Conservation (phyloP, 2,329 filamentous ascomycete genomes). For the Teratosphaeria zuluensis region DNA sequence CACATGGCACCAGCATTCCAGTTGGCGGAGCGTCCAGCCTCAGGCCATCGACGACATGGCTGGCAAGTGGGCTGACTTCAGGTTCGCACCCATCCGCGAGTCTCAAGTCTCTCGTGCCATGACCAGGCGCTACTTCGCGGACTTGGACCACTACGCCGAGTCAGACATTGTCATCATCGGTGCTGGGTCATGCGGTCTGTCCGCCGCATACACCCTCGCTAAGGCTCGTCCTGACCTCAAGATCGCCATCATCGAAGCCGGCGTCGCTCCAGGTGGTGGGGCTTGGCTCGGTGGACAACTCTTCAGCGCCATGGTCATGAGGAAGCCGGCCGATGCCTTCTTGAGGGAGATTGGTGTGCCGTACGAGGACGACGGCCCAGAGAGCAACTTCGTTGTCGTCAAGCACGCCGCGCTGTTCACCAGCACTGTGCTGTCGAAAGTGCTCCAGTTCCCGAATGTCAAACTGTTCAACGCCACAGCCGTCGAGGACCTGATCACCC, state of each 20-base stretch:
- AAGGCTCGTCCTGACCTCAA: slow-evolving; percentile 79
- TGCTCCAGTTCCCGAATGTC: slow-evolving; percentile 76
- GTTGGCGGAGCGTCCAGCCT: slow-evolving; percentile 33
- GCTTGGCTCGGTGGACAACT: slow-evolving; percentile 92
- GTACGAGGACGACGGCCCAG: slow-evolving; percentile 69
- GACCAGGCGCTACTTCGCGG: slow-evolving; percentile 85
- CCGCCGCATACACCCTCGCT: slow-evolving; percentile 73
- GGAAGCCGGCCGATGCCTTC: slow-evolving; percentile 82
- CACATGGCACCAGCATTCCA: slow-evolving; percentile 26
- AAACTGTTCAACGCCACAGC: slow-evolving; percentile 95
- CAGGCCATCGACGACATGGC: slow-evolving; percentile 56
- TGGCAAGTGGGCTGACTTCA: slow-evolving; percentile 71
- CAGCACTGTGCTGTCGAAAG: slow-evolving; percentile 72
- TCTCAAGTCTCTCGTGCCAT: slow-evolving; percentile 83
- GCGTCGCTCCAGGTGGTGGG: slow-evolving; percentile 76
- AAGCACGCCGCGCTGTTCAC: slow-evolving; percentile 93
- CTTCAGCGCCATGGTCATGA: slow-evolving; percentile 92
- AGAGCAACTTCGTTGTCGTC: slow-evolving; percentile 68
- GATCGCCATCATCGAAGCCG: slow-evolving; percentile 84
- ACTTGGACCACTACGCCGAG: slow-evolving; percentile 82
- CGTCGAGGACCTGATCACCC: slow-evolving; percentile 87
- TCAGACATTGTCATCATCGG: slow-evolving; percentile 90
- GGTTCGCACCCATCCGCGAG: slow-evolving; percentile 80
- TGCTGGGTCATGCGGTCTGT: slow-evolving; percentile 79
- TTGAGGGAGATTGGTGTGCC: slow-evolving; percentile 70